A percentile compares a stretch with the other conserved stretches of the same genome.
Evolutionary conservation across 2,329 filamentous ascomycete species (phyloP).

Genomic region (Phialemonium atrogriseum): DNA sequence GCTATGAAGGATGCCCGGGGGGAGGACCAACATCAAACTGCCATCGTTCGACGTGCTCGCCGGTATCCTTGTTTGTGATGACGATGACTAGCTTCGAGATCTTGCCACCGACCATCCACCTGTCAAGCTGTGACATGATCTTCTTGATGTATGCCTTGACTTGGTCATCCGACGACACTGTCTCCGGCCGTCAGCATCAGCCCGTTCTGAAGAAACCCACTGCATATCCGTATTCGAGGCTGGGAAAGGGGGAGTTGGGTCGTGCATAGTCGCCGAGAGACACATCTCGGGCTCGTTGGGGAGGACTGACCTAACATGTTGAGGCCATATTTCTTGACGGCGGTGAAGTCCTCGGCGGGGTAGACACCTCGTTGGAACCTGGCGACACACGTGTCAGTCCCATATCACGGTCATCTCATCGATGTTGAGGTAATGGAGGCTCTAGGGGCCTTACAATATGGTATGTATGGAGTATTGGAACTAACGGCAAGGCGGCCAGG

Average conservation of each 20-base stretch:
- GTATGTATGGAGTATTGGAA: constrained; percentile 99
- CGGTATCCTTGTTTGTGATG: constrained; percentile 93
- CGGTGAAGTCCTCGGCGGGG: constrained; percentile 92
- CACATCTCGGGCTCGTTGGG: too few species aligned
- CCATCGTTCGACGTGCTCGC: constrained; percentile 93
- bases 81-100: constrained; percentile 96
- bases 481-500: constrained; percentile 25
- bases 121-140: constrained; percentile 96
- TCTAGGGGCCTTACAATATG: constrained; percentile 65
- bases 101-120: constrained; percentile 96
- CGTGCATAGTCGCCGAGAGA: too few species aligned
- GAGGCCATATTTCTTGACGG: constrained; percentile 98
- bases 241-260: too few species aligned
- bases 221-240: not conserved
- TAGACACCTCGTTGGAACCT: constrained; percentile 83
- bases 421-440: not conserved
- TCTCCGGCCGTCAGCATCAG: constrained; percentile 9
- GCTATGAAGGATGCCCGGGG: not conserved
- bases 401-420: not conserved
- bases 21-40: constrained; percentile 72
- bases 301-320: constrained; percentile 72
- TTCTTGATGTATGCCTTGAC: constrained; percentile 99
- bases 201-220: constrained; percentile 6
- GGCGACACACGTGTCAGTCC: constrained; percentile 12
- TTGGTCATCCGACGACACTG: constrained; percentile 91